Base-by-base conservation (phyloP, 2,329 filamentous ascomycete species). In the Thyridium curvatum region DNA sequence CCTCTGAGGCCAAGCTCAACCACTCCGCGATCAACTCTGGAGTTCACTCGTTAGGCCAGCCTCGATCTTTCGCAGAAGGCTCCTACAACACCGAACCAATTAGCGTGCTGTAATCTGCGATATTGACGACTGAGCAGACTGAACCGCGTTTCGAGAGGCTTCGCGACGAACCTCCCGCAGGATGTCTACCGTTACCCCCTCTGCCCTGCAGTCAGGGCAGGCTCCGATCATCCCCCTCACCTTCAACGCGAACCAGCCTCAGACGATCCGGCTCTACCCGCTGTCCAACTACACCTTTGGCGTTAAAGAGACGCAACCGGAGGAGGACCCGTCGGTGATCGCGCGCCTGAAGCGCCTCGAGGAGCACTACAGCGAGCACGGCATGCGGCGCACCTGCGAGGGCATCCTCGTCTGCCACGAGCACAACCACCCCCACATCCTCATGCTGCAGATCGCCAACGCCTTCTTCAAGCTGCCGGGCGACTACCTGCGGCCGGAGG, bases 371-470 rank as follows among this genome's bases (percentile, higher is more conserved):
- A 72, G 78, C 21, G 74, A 83, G 46, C 82, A 97, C 71, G 93
- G 93, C 56, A 98, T 98, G 93, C 84, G 93, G 41, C 83, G 93
- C 40, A 97, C 93, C 14, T 96, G 91, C 64, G 93, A 98, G 68
- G 93, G 90, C 53, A 88, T 98, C 52, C 77, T 98, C 35, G 88
- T 98, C 51, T 98, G 93, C 68, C 93, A 98, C 62, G 93, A 98
- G 66, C 91, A 97, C 72, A 97, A 96, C 67, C 93, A 97, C 64
- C 93, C 93, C 12, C 93, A 98, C 64, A 94, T 98, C 47, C 71
- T 98, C 50, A 97, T 98, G 93, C 76, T 98, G 46, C 93, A 98
- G 72, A 98, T 98, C 55, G 93, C 93, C 38, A 98, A 98, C 62
- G 91, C 93, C 17, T 98, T 98, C 70, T 98, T 98, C 72, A 98